Conservation (phyloP, 2,329 filamentous ascomycete species). For the Aspergillus neoniger region DNA sequence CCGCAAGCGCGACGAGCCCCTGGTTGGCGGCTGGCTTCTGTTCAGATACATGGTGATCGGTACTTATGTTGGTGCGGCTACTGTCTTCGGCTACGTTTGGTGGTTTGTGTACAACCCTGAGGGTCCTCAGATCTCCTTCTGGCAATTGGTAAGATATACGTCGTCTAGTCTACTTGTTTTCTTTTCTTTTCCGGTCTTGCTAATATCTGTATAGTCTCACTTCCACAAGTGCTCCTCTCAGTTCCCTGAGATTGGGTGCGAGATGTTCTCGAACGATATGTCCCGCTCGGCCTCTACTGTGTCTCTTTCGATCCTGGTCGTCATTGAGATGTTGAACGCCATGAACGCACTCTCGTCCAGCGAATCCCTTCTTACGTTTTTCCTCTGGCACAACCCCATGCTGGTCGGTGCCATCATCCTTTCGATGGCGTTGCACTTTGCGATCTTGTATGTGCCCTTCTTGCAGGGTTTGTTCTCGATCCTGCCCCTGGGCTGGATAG, state of each 20-base stretch:
- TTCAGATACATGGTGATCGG: constrained; percentile 97
- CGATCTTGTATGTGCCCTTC: constrained; percentile 86
- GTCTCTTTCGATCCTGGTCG: constrained; percentile 85
- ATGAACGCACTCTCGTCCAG: constrained; percentile 97
- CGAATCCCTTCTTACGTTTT: constrained; percentile 88
- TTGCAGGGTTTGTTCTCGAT: constrained; percentile 89
- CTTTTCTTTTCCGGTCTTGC: not conserved
- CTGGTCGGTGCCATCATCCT: constrained; percentile 91
- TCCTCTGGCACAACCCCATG: constrained; percentile 98
- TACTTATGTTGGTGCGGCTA: constrained; percentile 90
- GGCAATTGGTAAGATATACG: constrained; percentile 65
- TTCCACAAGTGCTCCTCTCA: constrained; percentile 89
- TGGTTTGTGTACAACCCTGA: constrained; percentile 97
- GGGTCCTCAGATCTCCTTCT: constrained; percentile 89
- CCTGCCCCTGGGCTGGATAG: constrained; percentile 76
- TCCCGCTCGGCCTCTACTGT: constrained; percentile 90
- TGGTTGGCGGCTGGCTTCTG: constrained; percentile 95
- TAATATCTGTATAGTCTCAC: constrained; percentile 57
- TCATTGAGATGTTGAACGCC: constrained; percentile 99
- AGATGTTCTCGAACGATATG: constrained; percentile 85
- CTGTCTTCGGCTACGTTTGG: constrained; percentile 98
- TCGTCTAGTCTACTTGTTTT: constrained; percentile 10
- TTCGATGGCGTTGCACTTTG: constrained; percentile 94
- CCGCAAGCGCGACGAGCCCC: constrained; percentile 85
- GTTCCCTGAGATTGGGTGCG: constrained; percentile 86